phyloP scores from a whole-genome alignment of 257 asterid genomes.

The Plantago major region DNA sequence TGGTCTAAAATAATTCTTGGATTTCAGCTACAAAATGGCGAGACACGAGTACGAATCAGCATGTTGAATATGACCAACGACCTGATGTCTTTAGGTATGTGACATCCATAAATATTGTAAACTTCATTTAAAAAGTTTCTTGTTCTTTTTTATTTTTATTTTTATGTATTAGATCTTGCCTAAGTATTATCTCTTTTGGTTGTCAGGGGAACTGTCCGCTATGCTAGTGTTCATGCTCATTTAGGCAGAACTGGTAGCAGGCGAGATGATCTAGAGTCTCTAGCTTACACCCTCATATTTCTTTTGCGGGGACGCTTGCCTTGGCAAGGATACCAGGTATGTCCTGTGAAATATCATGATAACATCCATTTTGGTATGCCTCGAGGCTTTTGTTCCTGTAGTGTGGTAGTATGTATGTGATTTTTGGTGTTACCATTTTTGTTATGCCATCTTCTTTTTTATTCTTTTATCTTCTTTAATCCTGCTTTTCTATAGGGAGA shows the following conservation, averaged over 20 bases:
- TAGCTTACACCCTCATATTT: slow-evolving; percentile 78
- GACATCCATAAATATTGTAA: neutral
- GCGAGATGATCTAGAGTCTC: slow-evolving; percentile 90
- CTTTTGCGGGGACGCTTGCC: slow-evolving; percentile 83
- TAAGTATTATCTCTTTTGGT: slow-evolving; percentile 21
- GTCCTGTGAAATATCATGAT: slow-evolving; percentile 9
- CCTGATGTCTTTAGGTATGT: slow-evolving; percentile 76
- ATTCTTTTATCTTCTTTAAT: slow-evolving; percentile 1
- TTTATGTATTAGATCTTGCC: neutral
- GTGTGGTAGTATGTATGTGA: too few relatives aligned
- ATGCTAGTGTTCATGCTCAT: slow-evolving; percentile 88
- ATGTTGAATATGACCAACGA: slow-evolving; percentile 80
- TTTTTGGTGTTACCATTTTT: too few relatives aligned
- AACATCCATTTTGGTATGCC: neutral
- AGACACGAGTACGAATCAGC: slow-evolving; percentile 44
- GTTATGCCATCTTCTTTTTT: neutral
- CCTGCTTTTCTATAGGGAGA: slow-evolving; percentile 55
- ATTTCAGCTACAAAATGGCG: slow-evolving; percentile 73
- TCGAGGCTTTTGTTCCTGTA: neutral
- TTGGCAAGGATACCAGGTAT: slow-evolving; percentile 94
- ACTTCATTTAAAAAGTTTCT: neutral
- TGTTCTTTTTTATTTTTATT: neutral
- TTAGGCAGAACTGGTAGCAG: slow-evolving; percentile 77
- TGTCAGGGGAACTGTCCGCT: slow-evolving; percentile 89
- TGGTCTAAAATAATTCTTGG: slow-evolving; percentile 14